Conservation (phyloP, 495 filamentous ascomycete genomes). For the Penicillium argentinense region DNA sequence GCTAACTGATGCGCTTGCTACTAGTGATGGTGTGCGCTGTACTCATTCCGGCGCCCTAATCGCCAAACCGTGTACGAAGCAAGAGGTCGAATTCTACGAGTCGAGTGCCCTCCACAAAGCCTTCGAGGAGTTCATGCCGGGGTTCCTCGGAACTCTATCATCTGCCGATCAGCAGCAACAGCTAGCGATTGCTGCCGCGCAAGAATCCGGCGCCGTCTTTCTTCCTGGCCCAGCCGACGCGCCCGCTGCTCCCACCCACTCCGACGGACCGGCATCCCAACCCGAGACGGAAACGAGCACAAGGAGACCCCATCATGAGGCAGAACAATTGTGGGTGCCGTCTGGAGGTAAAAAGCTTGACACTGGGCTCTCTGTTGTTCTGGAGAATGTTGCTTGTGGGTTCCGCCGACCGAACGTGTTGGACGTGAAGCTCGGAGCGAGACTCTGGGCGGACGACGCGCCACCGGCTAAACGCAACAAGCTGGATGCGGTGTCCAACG, state of each 20-base stretch:
- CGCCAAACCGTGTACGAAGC: conserved; percentile 88
- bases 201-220: conserved; percentile 39
- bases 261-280: conserved; percentile 4
- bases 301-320: conserved; percentile 16
- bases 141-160: conserved; percentile 75
- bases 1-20: no score
- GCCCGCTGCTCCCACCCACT: background rate
- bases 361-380: conserved; percentile 76
- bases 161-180: conserved; percentile 53
- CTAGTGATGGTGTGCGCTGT: conserved; percentile 87
- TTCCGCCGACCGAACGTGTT: conserved; percentile 90
- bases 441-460: conserved; percentile 85
- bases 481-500: conserved; percentile 73
- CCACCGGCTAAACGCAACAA: conserved; percentile 70
- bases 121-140: conserved; percentile 79
- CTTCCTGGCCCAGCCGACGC: conserved; percentile 27
- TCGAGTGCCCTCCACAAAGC: conserved; percentile 64
- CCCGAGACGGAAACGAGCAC: conserved; percentile 5
- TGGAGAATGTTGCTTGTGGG: conserved; percentile 81
- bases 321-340: conserved; percentile 41
- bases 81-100: conserved; percentile 93
- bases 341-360: conserved; percentile 58
- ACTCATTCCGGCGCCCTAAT: conserved; percentile 81
- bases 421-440: conserved; percentile 86
- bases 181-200: conserved; percentile 40